Percentiles rank a stretch among this genome's conserved stretches.
phyloP scores from a whole-genome alignment of 129 eudicot genomes.

The carrot (Daucus carota) region DH1_v3.0 NC_030385.2:32686001-32686500 shows the following conservation, averaged over 20 bases:
- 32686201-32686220: not conserved
- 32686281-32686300: not conserved
- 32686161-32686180: too few relatives aligned
- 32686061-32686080: too few relatives aligned
- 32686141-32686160: not conserved
- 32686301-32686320: too few relatives aligned
- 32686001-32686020: too few relatives aligned
- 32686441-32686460: not conserved
- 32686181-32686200: not conserved
- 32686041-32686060: too few relatives aligned
- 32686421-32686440: conserved; percentile 3
- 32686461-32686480: conserved; percentile 3
- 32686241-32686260: not conserved
- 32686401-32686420: not conserved
- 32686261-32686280: conserved; percentile 1
- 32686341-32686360: too few relatives aligned
- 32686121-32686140: too few relatives aligned
- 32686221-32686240: conserved; percentile 11
- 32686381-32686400: not conserved
- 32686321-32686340: not conserved
- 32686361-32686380: too few relatives aligned
- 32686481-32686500: not conserved
- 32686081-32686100: too few relatives aligned
- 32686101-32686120: too few relatives aligned
- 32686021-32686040: too few relatives aligned